Base-by-base conservation (phyloP, 768 basidiomycete genomes). In the Lyophyllum decastes region DNA sequence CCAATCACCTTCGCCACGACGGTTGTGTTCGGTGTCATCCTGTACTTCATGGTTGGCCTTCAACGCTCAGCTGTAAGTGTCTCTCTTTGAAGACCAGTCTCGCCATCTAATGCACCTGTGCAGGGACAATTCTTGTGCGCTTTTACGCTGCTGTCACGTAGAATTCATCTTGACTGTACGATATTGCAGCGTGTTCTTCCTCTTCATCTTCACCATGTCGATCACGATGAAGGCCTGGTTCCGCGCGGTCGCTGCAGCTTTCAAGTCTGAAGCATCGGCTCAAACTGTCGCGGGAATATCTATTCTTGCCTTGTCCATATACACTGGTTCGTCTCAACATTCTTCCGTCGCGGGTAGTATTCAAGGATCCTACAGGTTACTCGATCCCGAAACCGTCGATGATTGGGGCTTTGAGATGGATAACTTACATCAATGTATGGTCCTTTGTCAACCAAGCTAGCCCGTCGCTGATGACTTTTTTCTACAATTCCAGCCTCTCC, bases 191-290 rank as follows among this genome's bases (percentile, higher is more conserved):
- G 82, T 78, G 24, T 85, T 82, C 69, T 78, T 83, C 66, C 67
- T 91, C 22, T 81, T 86, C 58, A 62, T 84, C 9, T 77, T 84
- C 49, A 70, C 78, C 4, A 79, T 86, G 52, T 80, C 86, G 24
- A 57, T 92, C 27, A 72, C 86, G 11, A 88, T 93, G 82, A 88
- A 88, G 68, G 85, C 84, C 0, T 86, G 87, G 78, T 95, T 93
- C 80, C 79, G 92, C 19, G 77, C 78, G 0, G 63, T 90, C 8
- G 86, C 86, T 0, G 84, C 88, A 0, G 77, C 78, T 2, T 85
- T 88, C 65, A 76, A 77, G 35, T 73, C 77, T 11, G 80, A 82
- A 55, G 83, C 87, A 1, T 79, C 85, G 0, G 87, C 88, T 14
- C 83, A 84, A 61, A 78, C 86, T 5, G 61, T 88, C 17, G 60